Evolutionary conservation across 257 asterid genomes (phyloP).

Genomic region (Scutellaria minor): DNA sequence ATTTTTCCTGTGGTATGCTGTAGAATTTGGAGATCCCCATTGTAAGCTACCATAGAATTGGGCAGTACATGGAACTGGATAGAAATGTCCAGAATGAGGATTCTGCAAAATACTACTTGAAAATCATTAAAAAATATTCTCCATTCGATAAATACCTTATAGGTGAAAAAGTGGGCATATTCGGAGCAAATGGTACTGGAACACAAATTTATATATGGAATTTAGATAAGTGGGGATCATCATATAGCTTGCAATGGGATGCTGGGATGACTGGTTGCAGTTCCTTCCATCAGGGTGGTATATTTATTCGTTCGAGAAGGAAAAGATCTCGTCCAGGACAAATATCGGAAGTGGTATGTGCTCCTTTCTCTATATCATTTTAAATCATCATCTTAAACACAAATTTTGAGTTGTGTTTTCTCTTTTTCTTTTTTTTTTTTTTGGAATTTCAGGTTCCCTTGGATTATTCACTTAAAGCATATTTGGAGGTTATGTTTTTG

Average conservation of each 20-base stretch:
- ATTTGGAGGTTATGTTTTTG: slow-evolving; percentile 79
- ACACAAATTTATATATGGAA: slow-evolving; percentile 85
- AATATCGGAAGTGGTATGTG: slow-evolving; percentile 54
- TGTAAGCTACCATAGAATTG: slow-evolving; percentile 67
- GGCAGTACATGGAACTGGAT: slow-evolving; percentile 76
- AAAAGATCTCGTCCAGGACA: slow-evolving; percentile 87
- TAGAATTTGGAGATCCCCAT: slow-evolving; percentile 85
- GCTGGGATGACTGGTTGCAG: slow-evolving; percentile 66
- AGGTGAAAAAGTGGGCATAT: slow-evolving; percentile 71
- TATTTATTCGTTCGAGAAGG: slow-evolving; percentile 61
- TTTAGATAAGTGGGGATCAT: slow-evolving; percentile 79
- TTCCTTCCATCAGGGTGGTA: slow-evolving; percentile 77
- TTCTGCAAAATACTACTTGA: slow-evolving; percentile 63
- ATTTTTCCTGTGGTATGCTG: slow-evolving; percentile 34
- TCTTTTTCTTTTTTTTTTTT: slow-evolving; percentile 28
- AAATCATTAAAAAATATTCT: slow-evolving; percentile 62
- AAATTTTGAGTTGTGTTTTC: background rate
- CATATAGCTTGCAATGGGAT: slow-evolving; percentile 67
- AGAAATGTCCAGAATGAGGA: slow-evolving; percentile 55
- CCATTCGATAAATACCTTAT: slow-evolving; percentile 79
- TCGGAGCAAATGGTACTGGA: slow-evolving; percentile 63
- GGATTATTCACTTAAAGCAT: slow-evolving; percentile 75
- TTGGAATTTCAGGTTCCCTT: slow-evolving; percentile 66
- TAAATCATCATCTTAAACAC: background rate
- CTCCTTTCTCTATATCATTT: slow-evolving; percentile 8